A percentile compares a stretch with the other conserved stretches of the same genome.
These are phyloP conservation scores for Diaporthe ilicicola DNA, from an alignment of 2,329 filamentous ascomycete species.

Conservation along the genomic window DNA sequence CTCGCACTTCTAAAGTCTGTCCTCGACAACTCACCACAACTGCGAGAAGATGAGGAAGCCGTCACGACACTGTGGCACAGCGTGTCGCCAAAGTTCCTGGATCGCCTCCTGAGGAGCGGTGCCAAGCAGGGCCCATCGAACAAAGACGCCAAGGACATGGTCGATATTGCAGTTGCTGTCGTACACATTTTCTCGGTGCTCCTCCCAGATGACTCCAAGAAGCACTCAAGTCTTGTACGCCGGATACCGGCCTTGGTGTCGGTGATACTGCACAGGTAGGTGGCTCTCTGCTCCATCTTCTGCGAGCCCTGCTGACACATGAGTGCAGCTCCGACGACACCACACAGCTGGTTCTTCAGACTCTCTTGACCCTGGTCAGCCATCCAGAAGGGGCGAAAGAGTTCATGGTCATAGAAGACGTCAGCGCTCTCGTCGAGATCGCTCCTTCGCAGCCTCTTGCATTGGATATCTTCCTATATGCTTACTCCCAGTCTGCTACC, in stretches of 20 bases:
- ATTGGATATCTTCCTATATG: conserved; percentile 63
- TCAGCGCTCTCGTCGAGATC: conserved; percentile 64
- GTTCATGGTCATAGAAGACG: conserved; percentile 59
- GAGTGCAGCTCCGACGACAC: conserved; percentile 59
- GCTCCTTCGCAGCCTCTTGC: conserved; percentile 62
- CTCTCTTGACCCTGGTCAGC: conserved; percentile 64
- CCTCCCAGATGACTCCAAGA: conserved; percentile 57
- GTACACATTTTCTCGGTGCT: conserved; percentile 69
- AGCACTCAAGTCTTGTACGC: conserved; percentile 56
- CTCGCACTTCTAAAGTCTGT: conserved; percentile 72
- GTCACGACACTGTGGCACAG: conserved; percentile 65
- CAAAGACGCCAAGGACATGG: conserved; percentile 65
- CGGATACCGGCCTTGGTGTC: conserved; percentile 63
- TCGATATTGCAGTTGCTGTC: conserved; percentile 69
- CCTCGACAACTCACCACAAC: conserved; percentile 65
- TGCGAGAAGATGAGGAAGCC: conserved; percentile 55
- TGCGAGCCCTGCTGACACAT: conserved; percentile 25
- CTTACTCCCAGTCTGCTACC: conserved; percentile 62
- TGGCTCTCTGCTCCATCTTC: background rate
- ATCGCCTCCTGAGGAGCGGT: conserved; percentile 67
- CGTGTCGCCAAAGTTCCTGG: conserved; percentile 70
- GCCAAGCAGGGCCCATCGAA: conserved; percentile 43
- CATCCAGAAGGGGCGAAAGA: conserved; percentile 57
- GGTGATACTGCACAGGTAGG: conserved; percentile 63
- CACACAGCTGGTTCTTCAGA: conserved; percentile 61